These are phyloP conservation scores for Yamadazyma buinensis DNA, from an alignment of 1,139 yeast genomes.

Conservation along the genomic window DNA sequence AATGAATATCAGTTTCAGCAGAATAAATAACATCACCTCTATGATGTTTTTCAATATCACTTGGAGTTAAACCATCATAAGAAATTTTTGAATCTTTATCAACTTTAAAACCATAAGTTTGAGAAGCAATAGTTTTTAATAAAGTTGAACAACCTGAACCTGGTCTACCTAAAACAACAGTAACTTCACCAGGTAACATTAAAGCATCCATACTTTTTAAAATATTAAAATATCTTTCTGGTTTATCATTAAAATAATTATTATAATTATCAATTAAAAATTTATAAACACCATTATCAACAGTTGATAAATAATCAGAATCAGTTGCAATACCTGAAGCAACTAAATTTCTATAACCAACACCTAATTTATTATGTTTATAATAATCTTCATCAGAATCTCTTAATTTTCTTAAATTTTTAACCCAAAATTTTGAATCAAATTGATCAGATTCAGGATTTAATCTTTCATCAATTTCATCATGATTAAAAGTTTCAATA, in stretches of 20 bases:
- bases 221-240: constrained; percentile 24
- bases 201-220: constrained; percentile 33
- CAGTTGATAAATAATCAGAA: constrained; percentile 76
- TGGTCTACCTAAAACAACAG: constrained; percentile 78
- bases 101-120: constrained; percentile 68
- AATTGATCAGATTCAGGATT: constrained; percentile 50
- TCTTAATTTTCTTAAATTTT: constrained; percentile 55
- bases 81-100: constrained; percentile 43
- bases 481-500: constrained; percentile 26
- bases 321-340: constrained; percentile 78
- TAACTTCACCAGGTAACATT: constrained; percentile 60
- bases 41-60: constrained; percentile 25
- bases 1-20: constrained; percentile 53
- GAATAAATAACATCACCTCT: constrained; percentile 48
- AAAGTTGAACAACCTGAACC: constrained; percentile 85
- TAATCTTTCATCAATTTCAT: constrained; percentile 14
- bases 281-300: constrained; percentile 45
- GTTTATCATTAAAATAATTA: constrained; percentile 33
- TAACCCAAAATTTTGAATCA: constrained; percentile 67
- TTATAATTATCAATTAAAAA: constrained; percentile 15
- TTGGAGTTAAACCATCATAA: constrained; percentile 30
- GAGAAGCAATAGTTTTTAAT: constrained; percentile 64
- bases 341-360: constrained; percentile 63
- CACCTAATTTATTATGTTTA: constrained; percentile 61
- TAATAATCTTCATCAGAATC: constrained; percentile 59